Percentiles rank a stretch among this genome's conserved stretches.
phyloP scores from a whole-genome alignment of 2,329 filamentous ascomycete species.

The Cyphellophora attinorum region DNA sequence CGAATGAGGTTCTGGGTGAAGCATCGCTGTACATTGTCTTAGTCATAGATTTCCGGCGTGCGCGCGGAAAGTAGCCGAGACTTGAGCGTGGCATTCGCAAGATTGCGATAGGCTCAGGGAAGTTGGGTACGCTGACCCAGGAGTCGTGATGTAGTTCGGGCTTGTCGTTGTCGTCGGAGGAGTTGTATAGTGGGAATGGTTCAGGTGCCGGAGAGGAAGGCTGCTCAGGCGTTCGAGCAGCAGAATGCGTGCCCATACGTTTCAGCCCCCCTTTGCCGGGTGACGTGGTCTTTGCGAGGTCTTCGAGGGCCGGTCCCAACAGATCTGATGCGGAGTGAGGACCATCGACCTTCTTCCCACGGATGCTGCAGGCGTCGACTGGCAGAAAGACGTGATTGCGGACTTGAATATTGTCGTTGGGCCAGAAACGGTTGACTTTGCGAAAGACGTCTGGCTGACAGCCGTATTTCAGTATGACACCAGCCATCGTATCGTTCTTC shows the following conservation, averaged over 20 bases:
- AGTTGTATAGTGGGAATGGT: constrained; percentile 7
- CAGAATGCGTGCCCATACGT: background rate
- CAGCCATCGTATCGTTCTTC: constrained; percentile 76
- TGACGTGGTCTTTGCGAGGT: constrained; percentile 1
- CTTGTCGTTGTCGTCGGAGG: constrained; percentile 32
- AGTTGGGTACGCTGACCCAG: constrained; percentile 74
- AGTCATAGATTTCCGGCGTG: constrained; percentile 67
- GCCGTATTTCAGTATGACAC: constrained; percentile 80
- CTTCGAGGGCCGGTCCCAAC: constrained; percentile 7
- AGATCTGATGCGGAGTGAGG: constrained; percentile 12
- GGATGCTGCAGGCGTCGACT: constrained; percentile 78
- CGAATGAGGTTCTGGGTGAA: constrained; percentile 15
- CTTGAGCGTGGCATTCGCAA: constrained; percentile 70
- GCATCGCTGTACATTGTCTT: constrained; percentile 51
- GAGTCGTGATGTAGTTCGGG: constrained; percentile 75
- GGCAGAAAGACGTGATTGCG: constrained; percentile 74
- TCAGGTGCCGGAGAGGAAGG: constrained; percentile 9
- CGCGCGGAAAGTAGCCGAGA: constrained; percentile 84
- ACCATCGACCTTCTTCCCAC: constrained; percentile 28
- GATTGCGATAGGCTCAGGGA: constrained; percentile 67
- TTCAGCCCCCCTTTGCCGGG: background rate
- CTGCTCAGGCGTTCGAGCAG: background rate
- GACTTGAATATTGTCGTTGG: constrained; percentile 79
- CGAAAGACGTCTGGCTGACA: constrained; percentile 75
- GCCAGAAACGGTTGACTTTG: constrained; percentile 89